Conservation (phyloP, 2,329 filamentous ascomycete species). For the Berkeleyomyces rouxiae region DNA sequence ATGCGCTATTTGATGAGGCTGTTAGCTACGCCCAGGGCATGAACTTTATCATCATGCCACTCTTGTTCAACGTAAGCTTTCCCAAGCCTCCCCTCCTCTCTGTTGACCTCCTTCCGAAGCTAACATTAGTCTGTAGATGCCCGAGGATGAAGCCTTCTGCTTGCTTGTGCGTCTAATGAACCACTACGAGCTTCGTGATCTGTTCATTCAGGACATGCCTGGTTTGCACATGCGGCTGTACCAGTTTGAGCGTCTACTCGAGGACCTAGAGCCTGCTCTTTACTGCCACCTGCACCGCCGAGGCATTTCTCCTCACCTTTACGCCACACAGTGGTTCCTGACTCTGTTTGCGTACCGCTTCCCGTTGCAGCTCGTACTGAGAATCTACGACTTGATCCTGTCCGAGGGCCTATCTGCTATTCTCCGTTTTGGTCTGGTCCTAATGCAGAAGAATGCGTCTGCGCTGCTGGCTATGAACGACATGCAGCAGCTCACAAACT, state of each 20-base stretch:
- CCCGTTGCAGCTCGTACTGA: slow-evolving; percentile 83
- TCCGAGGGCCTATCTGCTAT: slow-evolving; percentile 88
- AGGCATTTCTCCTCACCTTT: slow-evolving; percentile 77
- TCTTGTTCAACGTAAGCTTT: slow-evolving; percentile 69
- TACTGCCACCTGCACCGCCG: slow-evolving; percentile 86
- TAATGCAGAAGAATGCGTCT: slow-evolving; percentile 87
- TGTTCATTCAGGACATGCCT: slow-evolving; percentile 93
- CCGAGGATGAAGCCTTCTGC: slow-evolving; percentile 91
- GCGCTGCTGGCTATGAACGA: slow-evolving; percentile 71
- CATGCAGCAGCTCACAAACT: slow-evolving; percentile 75
- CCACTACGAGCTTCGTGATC: slow-evolving; percentile 78
- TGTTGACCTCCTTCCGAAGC: background rate
- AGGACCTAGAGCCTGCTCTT: slow-evolving; percentile 83
- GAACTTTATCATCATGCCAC: slow-evolving; percentile 95
- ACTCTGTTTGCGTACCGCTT: slow-evolving; percentile 98
- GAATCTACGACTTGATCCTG: slow-evolving; percentile 89
- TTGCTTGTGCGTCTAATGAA: slow-evolving; percentile 90
- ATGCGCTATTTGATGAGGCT: slow-evolving; percentile 83
- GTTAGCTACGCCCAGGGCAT: slow-evolving; percentile 97
- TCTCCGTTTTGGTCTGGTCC: slow-evolving; percentile 79
- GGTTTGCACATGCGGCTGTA: slow-evolving; percentile 86
- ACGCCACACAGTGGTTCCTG: slow-evolving; percentile 97
- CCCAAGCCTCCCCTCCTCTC: background rate
- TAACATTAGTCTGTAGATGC: slow-evolving; percentile 44
- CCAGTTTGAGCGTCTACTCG: slow-evolving; percentile 84